Evolutionary conservation across 352 stramenopile species (phyloP).

Genomic region (Globisporangium cylindrosporum): DNA sequence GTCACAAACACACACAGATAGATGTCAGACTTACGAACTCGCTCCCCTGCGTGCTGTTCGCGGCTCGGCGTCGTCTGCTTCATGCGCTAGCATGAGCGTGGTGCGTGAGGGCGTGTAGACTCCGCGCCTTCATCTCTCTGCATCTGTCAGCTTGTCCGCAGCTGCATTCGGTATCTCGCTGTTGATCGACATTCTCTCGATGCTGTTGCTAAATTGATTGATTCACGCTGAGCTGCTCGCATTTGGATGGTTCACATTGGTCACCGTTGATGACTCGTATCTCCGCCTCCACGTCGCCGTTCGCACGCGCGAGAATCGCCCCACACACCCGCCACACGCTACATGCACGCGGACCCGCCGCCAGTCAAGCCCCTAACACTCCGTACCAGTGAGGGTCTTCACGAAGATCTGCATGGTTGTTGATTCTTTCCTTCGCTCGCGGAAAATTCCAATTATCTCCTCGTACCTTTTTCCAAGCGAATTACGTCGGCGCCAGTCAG

Average conservation of each 20-base stretch:
- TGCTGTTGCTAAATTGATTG: not conserved
- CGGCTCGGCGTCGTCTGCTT: not conserved
- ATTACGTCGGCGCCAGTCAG: conserved; percentile 16
- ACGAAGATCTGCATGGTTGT: conserved; percentile 68
- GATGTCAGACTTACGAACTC: conserved; percentile 4
- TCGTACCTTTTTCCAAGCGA: conserved; percentile 1
- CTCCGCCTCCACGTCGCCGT: not conserved
- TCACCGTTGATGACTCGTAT: not conserved
- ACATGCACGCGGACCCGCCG: not conserved
- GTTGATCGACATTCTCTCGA: not conserved
- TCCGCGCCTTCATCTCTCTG: not conserved
- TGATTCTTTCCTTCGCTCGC: conserved; percentile 46
- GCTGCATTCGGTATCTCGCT: not conserved
- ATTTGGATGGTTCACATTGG: not conserved
- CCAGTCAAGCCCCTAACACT: not conserved
- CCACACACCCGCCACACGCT: not conserved
- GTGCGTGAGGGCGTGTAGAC: not conserved
- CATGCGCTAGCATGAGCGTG: not conserved
- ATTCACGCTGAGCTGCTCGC: not conserved
- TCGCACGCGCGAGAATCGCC: not conserved
- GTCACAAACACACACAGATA: conserved; percentile 8
- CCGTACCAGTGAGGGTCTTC: conserved; percentile 33
- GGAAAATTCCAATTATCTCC: conserved; percentile 58
- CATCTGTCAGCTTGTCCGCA: not conserved
- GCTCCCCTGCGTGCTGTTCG: not conserved